Evolutionary conservation across 495 filamentous ascomycete species (phyloP).

Genomic region (Penicillium samsonianum): DNA sequence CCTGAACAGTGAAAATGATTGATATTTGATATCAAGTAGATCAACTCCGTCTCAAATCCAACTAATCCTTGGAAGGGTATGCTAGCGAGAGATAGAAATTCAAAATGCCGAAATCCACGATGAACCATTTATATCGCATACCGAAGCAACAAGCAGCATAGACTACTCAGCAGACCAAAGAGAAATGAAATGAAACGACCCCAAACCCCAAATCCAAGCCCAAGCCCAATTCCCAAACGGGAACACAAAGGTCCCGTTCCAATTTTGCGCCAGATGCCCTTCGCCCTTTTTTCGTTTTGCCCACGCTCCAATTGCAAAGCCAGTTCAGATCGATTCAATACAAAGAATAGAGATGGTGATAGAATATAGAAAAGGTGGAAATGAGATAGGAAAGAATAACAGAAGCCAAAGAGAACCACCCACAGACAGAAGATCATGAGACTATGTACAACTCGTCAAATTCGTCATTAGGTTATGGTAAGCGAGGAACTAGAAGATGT

Average conservation of each 20-base stretch:
- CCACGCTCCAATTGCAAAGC: constrained; percentile 9
- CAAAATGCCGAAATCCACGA: not conserved
- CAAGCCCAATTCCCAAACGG: constrained; percentile 5
- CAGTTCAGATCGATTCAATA: not conserved
- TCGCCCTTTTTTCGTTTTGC: not conserved
- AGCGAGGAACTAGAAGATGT: not conserved
- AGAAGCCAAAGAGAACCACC: not conserved
- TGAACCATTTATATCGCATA: not conserved
- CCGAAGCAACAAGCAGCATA: not conserved
- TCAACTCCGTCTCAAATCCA: not conserved
- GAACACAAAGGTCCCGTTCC: not conserved
- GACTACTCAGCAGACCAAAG: not conserved
- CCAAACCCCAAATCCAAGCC: not conserved
- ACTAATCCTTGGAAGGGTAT: not conserved
- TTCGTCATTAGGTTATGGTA: constrained; percentile 3
- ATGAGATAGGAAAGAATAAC: not conserved
- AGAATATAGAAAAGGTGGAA: no score
- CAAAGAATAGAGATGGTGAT: not conserved
- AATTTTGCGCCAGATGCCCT: constrained; percentile 2
- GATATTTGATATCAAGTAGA: not conserved
- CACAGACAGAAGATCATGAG: not conserved
- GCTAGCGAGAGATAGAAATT: not conserved
- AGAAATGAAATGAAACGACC: not conserved
- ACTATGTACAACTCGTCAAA: constrained; percentile 12
- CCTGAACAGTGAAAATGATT: not conserved